Base-by-base conservation (phyloP, 257 asterid species). In the Pogostemon cablin region DNA sequence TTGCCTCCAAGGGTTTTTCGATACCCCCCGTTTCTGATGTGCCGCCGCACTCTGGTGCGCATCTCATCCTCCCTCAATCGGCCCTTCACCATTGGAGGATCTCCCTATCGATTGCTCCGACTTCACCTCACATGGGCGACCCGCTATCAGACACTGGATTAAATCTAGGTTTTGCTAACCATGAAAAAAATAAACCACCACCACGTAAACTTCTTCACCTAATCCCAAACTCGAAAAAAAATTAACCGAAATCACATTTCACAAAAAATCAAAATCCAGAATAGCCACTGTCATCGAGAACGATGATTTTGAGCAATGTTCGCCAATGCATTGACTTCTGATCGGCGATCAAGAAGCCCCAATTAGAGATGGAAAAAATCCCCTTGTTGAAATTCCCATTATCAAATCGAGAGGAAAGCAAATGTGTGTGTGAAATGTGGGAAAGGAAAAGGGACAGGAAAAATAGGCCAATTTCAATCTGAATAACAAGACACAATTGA, bases 231-330 rank as follows among this genome's bases (percentile, higher is more conserved):
- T 57, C 57, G 38, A 50, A 34, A 74, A 5, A 1, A 59, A 77
- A 77, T 50, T 44, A 10, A 72, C 5, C 35, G 12, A 12, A 41
- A 74, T 20, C 25, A 20, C 25, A 20, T 20, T 20, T 20, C 25
- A 20, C 25, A 38, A 77, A 20, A 20, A 11, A 2, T 37, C 54
- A n/a, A 5, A 55, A 52, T 71, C 74, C 38, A 40, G 67, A 60
- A 72, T 78, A 91, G 98, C 99, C 99, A 80, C 99, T 95, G 63
- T 95, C 99, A 65, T 97, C 98, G 72, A 95, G 98, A 78, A 95
- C 93, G 85, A 95, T 95, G 72, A 95, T 95, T 86, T 93, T 93
- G 79, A 93, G 97, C 88, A 93, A 84, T 32, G 95, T 89, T 72
- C 96, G 85, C 86, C 97, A 70, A 67, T 97, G 96, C 80, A 81